Base-by-base conservation (phyloP, 1,139 yeast genomes). In the Sugiyamaella pinicola region DNA sequence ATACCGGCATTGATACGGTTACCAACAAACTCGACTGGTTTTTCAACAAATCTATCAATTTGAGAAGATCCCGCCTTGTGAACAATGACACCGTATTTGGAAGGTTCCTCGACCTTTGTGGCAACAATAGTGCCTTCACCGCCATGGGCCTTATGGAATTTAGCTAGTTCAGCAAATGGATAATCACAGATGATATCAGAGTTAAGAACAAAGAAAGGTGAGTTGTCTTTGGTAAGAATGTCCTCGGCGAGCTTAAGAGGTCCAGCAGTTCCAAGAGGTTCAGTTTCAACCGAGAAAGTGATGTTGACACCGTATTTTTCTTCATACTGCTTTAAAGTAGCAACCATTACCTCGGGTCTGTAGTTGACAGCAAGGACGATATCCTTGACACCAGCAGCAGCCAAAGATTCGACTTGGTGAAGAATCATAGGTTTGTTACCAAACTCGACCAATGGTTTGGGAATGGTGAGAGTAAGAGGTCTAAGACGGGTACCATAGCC, bases 401-500 rank as follows among this genome's bases (percentile, higher is more conserved):
- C 97, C 64, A 95, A 81, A 52, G 98, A 96, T 78, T 93, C 98
- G 70, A 95, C 90, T 79, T 95, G 99, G 74, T 95, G 99, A 68
- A 89, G 79, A 55, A 74, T 74, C 76, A 74, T 74, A 68, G 99
- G 98, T 79, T 95, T 87, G 87, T 93, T 93, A 72, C 90, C 99
- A 69, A 93, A 93, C 77, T 95, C 99, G 61, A 95, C 99, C 74
- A 95, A 81, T 52, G 99, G 99, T 79, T 95, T 95, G 74, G 99
- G 99, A 63, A 87, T 82, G 55, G 99, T 91, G 69, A 95, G 81
- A 58, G 99, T 95, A 47, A 93, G 81, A 60, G 99, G 99, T 83
- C 99, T 91, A 79, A 93, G 87, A 79, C 99, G 95, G 70, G 99
- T 93, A 81, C 99, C 99, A 80, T 90, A 93, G 74, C 99, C 99